A percentile compares a stretch with the other conserved stretches of the same genome.
Evolutionary conservation across 257 asterid species (phyloP).

Genomic region (Agastache rugosa): DNA sequence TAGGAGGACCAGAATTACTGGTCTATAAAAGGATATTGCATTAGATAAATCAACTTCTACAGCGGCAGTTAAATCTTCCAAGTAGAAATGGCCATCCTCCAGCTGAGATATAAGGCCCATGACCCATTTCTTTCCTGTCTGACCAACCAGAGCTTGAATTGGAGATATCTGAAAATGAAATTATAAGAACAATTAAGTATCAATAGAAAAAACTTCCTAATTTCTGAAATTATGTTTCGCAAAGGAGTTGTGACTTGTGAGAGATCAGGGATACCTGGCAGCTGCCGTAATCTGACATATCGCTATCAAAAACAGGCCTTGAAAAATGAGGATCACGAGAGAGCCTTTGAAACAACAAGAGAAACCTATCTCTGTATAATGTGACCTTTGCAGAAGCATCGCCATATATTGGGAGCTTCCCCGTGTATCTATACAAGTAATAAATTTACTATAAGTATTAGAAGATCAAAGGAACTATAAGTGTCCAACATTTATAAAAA

Average conservation of each 20-base stretch:
- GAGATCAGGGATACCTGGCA: constrained; percentile 67
- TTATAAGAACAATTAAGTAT: background rate
- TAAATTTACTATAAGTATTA: constrained; percentile 18
- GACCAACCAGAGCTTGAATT: constrained; percentile 92
- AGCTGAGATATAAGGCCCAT: constrained; percentile 97
- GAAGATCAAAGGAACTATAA: constrained; percentile 10
- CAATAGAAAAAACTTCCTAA: constrained; percentile 11
- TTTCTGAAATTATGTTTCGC: background rate
- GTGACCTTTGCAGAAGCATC: constrained; percentile 87
- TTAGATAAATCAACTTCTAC: constrained; percentile 87
- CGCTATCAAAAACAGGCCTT: constrained; percentile 72
- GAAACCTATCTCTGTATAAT: constrained; percentile 85
- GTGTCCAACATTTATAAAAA: constrained; percentile 1
- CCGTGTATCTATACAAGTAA: constrained; percentile 56
- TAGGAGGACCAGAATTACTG: background rate
- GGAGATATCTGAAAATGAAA: constrained; percentile 71
- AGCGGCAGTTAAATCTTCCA: constrained; percentile 95
- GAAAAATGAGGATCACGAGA: constrained; percentile 89
- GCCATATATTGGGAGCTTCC: constrained; percentile 80
- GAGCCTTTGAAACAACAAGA: constrained; percentile 76
- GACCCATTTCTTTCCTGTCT: constrained; percentile 83
- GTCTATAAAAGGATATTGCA: constrained; percentile 86
- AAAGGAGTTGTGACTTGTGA: background rate
- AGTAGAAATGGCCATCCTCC: constrained; percentile 98
- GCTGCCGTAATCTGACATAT: constrained; percentile 71